These are phyloP conservation scores for Penicillium sumatraense DNA, from an alignment of 2,329 filamentous ascomycete species.

Conservation along the genomic window DNA sequence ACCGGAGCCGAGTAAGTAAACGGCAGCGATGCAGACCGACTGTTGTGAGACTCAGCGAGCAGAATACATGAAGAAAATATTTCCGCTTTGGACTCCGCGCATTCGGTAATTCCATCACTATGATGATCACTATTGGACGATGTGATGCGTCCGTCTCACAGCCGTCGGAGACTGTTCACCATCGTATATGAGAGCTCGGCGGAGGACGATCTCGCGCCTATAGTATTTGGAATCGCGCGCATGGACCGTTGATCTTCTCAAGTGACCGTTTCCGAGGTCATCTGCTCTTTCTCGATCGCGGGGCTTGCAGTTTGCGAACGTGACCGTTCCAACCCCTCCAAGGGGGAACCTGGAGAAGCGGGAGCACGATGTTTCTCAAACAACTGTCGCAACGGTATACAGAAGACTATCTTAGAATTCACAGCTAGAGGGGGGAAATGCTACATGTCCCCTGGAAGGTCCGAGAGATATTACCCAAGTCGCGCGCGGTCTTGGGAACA, in stretches of 20 bases:
- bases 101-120: constrained; percentile 9
- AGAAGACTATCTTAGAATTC: not conserved
- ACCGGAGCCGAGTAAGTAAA: constrained; percentile 23
- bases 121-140: constrained; percentile 16
- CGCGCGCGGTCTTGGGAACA: not conserved
- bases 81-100: constrained; percentile 15
- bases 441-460: too few species aligned
- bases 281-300: constrained; percentile 23
- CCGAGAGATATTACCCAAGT: not conserved
- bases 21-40: constrained; percentile 20
- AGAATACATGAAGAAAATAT: constrained; percentile 7
- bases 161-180: constrained; percentile 11
- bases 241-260: constrained; percentile 37
- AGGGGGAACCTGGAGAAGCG: not conserved
- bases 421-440: not conserved
- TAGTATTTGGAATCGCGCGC: constrained; percentile 23
- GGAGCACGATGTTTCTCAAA: not conserved
- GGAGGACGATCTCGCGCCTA: constrained; percentile 14
- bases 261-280: constrained; percentile 33
- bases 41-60: constrained; percentile 22
- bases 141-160: constrained; percentile 23
- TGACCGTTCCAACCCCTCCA: constrained; percentile 15
- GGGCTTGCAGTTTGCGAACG: constrained; percentile 23
- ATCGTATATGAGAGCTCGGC: not conserved
- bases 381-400: not conserved